Base-by-base conservation (phyloP, 257 asterid species). In the Vinca minor region DNA sequence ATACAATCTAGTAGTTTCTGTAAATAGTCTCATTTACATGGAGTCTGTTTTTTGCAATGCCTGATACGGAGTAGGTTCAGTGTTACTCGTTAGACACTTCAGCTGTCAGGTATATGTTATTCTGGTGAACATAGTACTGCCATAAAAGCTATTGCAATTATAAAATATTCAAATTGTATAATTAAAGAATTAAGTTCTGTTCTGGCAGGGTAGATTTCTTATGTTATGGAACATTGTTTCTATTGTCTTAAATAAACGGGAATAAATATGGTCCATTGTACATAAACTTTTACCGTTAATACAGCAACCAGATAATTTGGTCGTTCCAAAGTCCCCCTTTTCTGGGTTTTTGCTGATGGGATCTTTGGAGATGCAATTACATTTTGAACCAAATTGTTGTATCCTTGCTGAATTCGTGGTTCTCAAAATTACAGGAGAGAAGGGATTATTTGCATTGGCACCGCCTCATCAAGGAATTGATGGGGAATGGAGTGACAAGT, bases 401-500 rank as follows among this genome's bases (percentile, higher is more conserved):
- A 8, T 20, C 1, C 20, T 6, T 56, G 42, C 41, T 56, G 62
- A 58, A 26, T 25, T 41, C 47, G 36, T 4, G 14, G 15, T 63
- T 44, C 66, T 34, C 7, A 18, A 28, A 55, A 17, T 41, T 64
- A 62, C 77, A 83, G 92, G 88, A 44, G 90, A 87, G 74, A 85
- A 71, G 74, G 88, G 93, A 41, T 36, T 82, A 69, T 82, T 76
- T 45, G 78, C 87, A 31, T 77, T 71, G 0, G 83, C 89, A 23
- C 91, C 91, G 25, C 89, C 87, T 38, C 88, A 86, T 76, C 88
- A 87, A 71, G 86, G 86, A 46, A 81, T 87, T 13, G 85, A 83
- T 62, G 91, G 91, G 55, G 91, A 83, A 65, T 83, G 86, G 87
- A 83, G 84, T 11, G 91, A 87, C 66, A 20, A 28, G 53, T 82